phyloP scores from a whole-genome alignment of 306 rosid genomes.

The Macrotyloma uniflorum region DNA sequence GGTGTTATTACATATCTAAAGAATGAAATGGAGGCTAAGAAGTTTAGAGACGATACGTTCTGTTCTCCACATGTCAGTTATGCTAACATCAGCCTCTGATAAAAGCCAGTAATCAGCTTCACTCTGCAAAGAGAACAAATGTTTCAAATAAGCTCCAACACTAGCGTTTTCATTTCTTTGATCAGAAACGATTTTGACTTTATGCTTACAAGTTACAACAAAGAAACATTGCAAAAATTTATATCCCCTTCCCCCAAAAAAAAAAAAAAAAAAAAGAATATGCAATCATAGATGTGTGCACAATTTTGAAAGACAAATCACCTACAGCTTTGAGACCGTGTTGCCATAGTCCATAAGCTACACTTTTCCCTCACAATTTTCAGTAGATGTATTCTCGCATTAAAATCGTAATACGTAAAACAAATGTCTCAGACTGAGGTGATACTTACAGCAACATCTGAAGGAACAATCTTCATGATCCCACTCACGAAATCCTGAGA shows the following conservation, averaged over 20 bases:
- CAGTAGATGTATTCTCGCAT: not conserved
- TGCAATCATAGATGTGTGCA: slow-evolving; percentile 8
- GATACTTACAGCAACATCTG: slow-evolving; percentile 86
- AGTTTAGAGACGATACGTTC: slow-evolving; percentile 66
- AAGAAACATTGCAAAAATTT: slow-evolving; percentile 14
- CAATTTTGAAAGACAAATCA: not conserved
- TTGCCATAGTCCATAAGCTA: slow-evolving; percentile 7
- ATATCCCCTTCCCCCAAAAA: not conserved
- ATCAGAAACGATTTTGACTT: slow-evolving; percentile 16
- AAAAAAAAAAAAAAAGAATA: not conserved
- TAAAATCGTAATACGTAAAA: slow-evolving; percentile 11
- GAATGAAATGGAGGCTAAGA: slow-evolving; percentile 13
- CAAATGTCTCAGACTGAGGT: slow-evolving; percentile 23
- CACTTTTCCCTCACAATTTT: slow-evolving; percentile 14
- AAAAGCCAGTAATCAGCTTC: slow-evolving; percentile 98
- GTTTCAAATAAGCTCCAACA: slow-evolving; percentile 30
- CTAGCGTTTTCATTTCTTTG: slow-evolving; percentile 2
- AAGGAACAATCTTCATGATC: slow-evolving; percentile 97
- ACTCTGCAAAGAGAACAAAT: slow-evolving; percentile 55
- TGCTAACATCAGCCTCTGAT: slow-evolving; percentile 84
- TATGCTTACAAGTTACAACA: not conserved
- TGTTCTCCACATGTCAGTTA: slow-evolving; percentile 94
- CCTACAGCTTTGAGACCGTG: not conserved
- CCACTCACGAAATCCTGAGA: slow-evolving; percentile 82
- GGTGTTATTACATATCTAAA: not conserved